These are phyloP conservation scores for Ilex asprella DNA, from an alignment of 257 asterid species.

Conservation along the genomic window DNA sequence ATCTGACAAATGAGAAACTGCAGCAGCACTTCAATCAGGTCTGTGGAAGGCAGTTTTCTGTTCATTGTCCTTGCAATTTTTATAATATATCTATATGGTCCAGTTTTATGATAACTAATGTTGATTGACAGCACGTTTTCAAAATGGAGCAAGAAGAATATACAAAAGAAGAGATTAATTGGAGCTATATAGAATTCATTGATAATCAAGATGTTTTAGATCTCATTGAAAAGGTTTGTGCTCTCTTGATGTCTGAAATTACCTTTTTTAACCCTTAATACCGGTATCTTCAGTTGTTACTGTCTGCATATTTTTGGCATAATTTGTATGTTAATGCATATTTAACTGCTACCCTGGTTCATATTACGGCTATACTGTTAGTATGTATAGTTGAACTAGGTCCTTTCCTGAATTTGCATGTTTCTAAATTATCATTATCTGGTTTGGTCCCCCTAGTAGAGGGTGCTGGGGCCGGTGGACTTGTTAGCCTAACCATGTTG, in stretches of 20 bases:
- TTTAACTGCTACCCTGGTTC: too few species aligned
- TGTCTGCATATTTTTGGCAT: too few species aligned
- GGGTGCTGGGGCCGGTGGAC: too few species aligned
- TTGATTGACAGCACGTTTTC: constrained; percentile 81
- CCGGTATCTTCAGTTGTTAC: not conserved
- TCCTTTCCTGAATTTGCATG: too few species aligned
- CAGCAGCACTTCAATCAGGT: constrained; percentile 99
- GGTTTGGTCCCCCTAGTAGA: too few species aligned
- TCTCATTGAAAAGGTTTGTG: constrained; percentile 1
- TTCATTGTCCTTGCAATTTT: constrained; percentile 10
- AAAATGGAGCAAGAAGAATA: constrained; percentile 86
- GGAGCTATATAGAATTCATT: too few species aligned
- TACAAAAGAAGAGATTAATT: too few species aligned
- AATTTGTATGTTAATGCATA: too few species aligned
- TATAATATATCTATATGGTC: constrained; percentile 3
- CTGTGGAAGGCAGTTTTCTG: constrained; percentile 3
- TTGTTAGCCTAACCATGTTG: too few species aligned
- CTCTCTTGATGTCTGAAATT: not conserved
- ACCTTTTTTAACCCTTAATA: not conserved
- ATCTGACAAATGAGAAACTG: constrained; percentile 96
- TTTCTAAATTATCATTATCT: too few species aligned
- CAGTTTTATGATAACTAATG: constrained; percentile 13
- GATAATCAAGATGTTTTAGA: constrained; percentile 4
- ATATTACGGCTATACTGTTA: too few species aligned
- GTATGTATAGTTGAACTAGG: too few species aligned